Evolutionary conservation across 805 yeast genomes (phyloP).

Genomic region (Teunomyces lycoperdinae): DNA sequence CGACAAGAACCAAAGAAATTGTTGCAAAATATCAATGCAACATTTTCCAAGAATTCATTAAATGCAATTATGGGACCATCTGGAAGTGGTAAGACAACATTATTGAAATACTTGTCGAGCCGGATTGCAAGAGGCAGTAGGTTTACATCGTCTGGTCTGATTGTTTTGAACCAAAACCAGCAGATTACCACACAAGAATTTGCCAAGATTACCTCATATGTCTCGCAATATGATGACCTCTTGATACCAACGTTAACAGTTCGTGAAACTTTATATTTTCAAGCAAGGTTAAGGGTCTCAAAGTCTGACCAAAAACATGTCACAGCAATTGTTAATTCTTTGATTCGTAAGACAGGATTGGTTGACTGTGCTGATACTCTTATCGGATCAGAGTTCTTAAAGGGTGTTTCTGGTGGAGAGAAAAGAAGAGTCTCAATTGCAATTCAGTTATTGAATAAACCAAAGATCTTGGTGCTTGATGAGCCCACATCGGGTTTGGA

Average conservation of each 20-base stretch:
- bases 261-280: slow-evolving; percentile 24
- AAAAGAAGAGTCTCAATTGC: slow-evolving; percentile 27
- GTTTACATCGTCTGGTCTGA: slow-evolving; percentile 13
- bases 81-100: slow-evolving; percentile 45
- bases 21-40: slow-evolving; percentile 28
- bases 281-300: slow-evolving; percentile 23
- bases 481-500: slow-evolving; percentile 30
- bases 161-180: slow-evolving; percentile 14
- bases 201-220: slow-evolving; percentile 20
- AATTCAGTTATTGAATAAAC: slow-evolving; percentile 22
- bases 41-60: slow-evolving; percentile 29
- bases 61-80: slow-evolving; percentile 47
- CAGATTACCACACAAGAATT: slow-evolving; percentile 15
- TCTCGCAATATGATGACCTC: slow-evolving; percentile 23
- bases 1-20: slow-evolving; percentile 10
- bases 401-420: slow-evolving; percentile 29
- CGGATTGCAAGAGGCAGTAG: slow-evolving; percentile 13
- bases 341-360: slow-evolving; percentile 21
- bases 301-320: slow-evolving; percentile 14
- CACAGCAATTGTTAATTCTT: slow-evolving; percentile 13
- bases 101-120: slow-evolving; percentile 30
- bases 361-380: slow-evolving; percentile 28
- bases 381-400: slow-evolving; percentile 19
- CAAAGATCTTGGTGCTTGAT: slow-evolving; percentile 23
- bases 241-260: slow-evolving; percentile 24